These are phyloP conservation scores for Mucor irregularis DNA, from an alignment of 371 early-diverging fungal genomes.

Conservation along the genomic window DNA sequence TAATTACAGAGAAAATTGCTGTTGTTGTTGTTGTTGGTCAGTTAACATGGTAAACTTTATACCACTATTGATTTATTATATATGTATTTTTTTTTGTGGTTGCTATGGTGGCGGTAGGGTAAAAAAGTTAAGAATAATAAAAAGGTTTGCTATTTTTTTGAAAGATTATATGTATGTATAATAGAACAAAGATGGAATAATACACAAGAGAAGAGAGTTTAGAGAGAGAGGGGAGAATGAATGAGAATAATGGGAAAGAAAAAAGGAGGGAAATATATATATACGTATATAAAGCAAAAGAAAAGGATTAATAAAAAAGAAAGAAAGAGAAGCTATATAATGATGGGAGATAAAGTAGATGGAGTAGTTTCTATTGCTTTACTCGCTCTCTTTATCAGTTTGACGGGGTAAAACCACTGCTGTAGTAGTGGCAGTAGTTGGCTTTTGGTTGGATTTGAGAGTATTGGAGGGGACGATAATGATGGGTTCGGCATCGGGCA, in stretches of 20 bases:
- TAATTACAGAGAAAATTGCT: too few relatives aligned
- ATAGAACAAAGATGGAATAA: background rate
- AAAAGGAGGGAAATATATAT: background rate
- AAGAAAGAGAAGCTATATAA: background rate
- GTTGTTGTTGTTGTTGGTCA: too few relatives aligned
- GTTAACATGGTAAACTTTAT: too few relatives aligned
- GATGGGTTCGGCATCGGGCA: constrained; percentile 10
- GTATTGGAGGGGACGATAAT: background rate
- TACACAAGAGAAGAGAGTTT: background rate
- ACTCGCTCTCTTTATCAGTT: background rate
- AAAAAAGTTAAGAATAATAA: background rate
- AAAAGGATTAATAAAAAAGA: background rate
- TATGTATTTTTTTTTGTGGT: background rate
- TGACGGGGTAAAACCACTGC: background rate
- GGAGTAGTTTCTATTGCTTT: too few relatives aligned
- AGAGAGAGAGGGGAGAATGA: background rate
- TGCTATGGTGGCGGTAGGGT: background rate
- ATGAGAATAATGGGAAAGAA: background rate
- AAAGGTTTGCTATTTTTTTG: too few relatives aligned
- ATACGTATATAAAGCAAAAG: background rate
- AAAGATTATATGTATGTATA: too few relatives aligned
- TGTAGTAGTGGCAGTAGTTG: background rate
- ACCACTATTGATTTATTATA: too few relatives aligned
- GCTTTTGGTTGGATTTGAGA: too few relatives aligned
- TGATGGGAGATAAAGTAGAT: too few relatives aligned